phyloP scores from a whole-genome alignment of 306 rosid genomes.

The Amphicarpaea edgeworthii region DNA sequence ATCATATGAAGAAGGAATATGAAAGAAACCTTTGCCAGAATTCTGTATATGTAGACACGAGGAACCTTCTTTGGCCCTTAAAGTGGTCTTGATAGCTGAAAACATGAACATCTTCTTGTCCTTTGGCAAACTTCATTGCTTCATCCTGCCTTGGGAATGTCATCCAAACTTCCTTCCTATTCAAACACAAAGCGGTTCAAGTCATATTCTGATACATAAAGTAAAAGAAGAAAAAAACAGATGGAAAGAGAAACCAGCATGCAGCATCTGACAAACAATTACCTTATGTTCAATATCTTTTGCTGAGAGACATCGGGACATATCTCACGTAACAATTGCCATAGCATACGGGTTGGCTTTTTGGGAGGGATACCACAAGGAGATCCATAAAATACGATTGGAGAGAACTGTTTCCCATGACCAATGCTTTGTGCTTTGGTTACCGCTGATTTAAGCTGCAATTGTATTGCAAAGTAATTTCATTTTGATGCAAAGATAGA shows the following conservation, averaged over 20 bases:
- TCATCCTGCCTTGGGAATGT: constrained; percentile 97
- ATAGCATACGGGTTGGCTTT: constrained; percentile 61
- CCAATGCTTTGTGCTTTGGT: constrained; percentile 44
- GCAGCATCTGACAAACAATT: constrained; percentile 36
- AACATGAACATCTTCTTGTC: constrained; percentile 60
- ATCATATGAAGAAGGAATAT: constrained; percentile 12
- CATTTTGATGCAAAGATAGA: background rate
- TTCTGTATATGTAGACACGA: constrained; percentile 71
- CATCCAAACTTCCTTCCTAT: constrained; percentile 79
- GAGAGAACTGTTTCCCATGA: constrained; percentile 69
- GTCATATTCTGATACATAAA: constrained; percentile 24
- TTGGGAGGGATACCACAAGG: constrained; percentile 90
- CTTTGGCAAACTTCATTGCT: constrained; percentile 78
- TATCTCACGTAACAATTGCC: constrained; percentile 76
- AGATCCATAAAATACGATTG: constrained; percentile 86
- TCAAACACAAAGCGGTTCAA: constrained; percentile 37
- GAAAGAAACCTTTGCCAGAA: constrained; percentile 81
- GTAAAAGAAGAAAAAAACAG: constrained; percentile 12
- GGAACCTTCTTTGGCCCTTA: constrained; percentile 91
- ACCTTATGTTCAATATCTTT: constrained; percentile 66
- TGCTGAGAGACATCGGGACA: constrained; percentile 70
- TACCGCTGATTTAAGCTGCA: constrained; percentile 64
- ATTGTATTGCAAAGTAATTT: constrained; percentile 36
- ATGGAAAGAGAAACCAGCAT: constrained; percentile 32
- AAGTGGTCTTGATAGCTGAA: constrained; percentile 95